phyloP scores from a whole-genome alignment of 2,329 filamentous ascomycete species.

The Xylariaceae sp. region DNA sequence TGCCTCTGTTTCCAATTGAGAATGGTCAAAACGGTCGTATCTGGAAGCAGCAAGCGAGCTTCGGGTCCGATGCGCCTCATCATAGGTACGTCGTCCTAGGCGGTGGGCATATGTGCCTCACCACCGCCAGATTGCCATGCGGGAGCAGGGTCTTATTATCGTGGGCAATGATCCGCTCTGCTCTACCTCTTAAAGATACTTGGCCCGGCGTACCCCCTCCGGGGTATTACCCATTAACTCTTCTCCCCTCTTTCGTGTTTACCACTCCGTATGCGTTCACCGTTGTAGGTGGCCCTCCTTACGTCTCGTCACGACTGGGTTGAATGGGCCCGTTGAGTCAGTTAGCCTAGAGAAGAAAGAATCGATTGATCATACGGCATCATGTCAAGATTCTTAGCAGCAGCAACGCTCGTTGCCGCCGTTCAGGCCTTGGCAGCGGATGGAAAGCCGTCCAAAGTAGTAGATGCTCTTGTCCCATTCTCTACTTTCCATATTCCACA shows the following conservation, averaged over 20 bases:
- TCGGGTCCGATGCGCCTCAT: not conserved
- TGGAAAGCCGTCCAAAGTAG: conserved; percentile 33
- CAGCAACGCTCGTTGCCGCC: conserved; percentile 31
- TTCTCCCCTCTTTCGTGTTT: conserved; percentile 7
- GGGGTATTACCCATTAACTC: conserved; percentile 1
- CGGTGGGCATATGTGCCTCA: conserved; percentile 17
- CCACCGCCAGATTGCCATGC: conserved; percentile 6
- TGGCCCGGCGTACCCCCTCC: conserved; percentile 3
- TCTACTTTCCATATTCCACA: conserved; percentile 35
- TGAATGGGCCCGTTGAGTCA: conserved; percentile 1
- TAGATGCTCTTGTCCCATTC: conserved; percentile 31
- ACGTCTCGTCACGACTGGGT: conserved; percentile 5
- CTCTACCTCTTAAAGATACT: conserved; percentile 13
- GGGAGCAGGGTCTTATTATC: conserved; percentile 2
- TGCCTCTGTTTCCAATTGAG: not conserved
- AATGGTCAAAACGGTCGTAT: conserved; percentile 5
- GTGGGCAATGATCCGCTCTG: not conserved
- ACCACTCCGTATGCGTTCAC: not conserved
- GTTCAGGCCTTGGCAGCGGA: conserved; percentile 35
- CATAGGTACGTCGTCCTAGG: conserved; percentile 2
- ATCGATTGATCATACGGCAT: conserved; percentile 9
- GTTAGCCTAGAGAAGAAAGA: conserved; percentile 11
- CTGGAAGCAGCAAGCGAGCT: conserved; percentile 6
- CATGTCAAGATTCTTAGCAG: conserved; percentile 27
- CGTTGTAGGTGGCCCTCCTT: conserved; percentile 5